Conservation (phyloP, 257 asterid species). For the Ilex aquifolium region DNA sequence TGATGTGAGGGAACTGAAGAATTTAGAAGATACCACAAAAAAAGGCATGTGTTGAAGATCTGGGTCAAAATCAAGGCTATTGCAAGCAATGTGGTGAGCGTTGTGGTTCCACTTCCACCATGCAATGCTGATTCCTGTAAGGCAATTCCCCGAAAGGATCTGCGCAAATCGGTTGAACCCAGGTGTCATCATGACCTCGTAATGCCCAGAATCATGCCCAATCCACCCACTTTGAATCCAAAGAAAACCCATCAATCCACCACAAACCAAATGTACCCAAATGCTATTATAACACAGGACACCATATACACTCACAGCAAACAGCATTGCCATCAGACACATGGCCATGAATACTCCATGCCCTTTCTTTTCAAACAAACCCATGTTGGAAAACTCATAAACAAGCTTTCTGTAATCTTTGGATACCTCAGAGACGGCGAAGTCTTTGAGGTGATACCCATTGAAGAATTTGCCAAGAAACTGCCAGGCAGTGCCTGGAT, state of each 20-base stretch:
- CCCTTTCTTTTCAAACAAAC: slow-evolving; percentile 64
- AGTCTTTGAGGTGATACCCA: slow-evolving; percentile 51
- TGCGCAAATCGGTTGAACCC: slow-evolving; percentile 45
- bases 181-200: slow-evolving; percentile 46
- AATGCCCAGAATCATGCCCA: slow-evolving; percentile 90
- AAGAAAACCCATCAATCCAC: slow-evolving; percentile 60
- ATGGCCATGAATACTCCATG: slow-evolving; percentile 35
- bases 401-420: slow-evolving; percentile 70
- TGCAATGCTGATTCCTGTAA: slow-evolving; percentile 78
- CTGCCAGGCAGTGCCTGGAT: slow-evolving; percentile 67
- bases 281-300: slow-evolving; percentile 49
- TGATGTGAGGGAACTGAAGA: slow-evolving; percentile 60
- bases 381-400: slow-evolving; percentile 56
- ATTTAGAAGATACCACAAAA: slow-evolving; percentile 65
- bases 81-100: slow-evolving; percentile 85
- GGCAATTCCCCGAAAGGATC: slow-evolving; percentile 57
- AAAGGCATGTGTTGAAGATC: slow-evolving; percentile 83
- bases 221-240: slow-evolving; percentile 98
- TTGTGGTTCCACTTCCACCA: slow-evolving; percentile 96
- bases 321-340: slow-evolving; percentile 26
- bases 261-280: slow-evolving; percentile 49
- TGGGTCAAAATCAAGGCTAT: slow-evolving; percentile 83
- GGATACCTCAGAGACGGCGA: slow-evolving; percentile 59
- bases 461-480: slow-evolving; percentile 49
- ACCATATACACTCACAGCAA: slow-evolving; percentile 49